phyloP scores from a whole-genome alignment of 2,329 filamentous ascomycete genomes.

The Neofusicoccum laricinum region DNA sequence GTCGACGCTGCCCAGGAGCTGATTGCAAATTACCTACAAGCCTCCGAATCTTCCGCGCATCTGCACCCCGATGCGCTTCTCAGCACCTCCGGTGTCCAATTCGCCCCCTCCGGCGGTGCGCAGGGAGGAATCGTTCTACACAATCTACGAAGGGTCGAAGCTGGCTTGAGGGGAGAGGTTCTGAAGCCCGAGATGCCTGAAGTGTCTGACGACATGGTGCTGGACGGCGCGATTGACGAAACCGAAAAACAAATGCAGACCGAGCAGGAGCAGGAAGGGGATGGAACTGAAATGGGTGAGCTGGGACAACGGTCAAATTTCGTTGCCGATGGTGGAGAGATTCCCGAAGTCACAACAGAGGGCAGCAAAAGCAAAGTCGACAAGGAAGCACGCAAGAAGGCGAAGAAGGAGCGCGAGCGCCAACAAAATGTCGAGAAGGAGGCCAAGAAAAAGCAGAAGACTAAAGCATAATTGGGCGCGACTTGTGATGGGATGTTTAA shows the following conservation, averaged over 20 bases:
- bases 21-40: conserved; percentile 40
- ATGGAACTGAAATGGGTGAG: conserved; percentile 41
- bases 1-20: conserved; percentile 31
- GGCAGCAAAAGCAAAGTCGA: conserved; percentile 16
- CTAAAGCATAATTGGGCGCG: background rate
- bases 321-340: conserved; percentile 32
- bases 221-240: conserved; percentile 15
- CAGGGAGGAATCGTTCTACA: conserved; percentile 50
- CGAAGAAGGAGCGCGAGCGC: conserved; percentile 54
- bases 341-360: conserved; percentile 26
- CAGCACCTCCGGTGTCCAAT: conserved; percentile 40
- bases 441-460: conserved; percentile 27
- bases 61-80: conserved; percentile 50
- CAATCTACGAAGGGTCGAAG: conserved; percentile 52
- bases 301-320: conserved; percentile 35
- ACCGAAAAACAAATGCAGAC: conserved; percentile 36
- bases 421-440: conserved; percentile 41
- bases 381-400: conserved; percentile 45
- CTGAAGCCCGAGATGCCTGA: conserved; percentile 40
- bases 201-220: conserved; percentile 15
- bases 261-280: conserved; percentile 39
- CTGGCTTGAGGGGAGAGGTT: conserved; percentile 51
- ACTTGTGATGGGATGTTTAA: too few relatives aligned
- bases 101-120: conserved; percentile 42
- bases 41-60: conserved; percentile 40